Evolutionary conservation across 345 rosid genomes (phyloP).

Genomic region (Gossypium herbaceum): DNA sequence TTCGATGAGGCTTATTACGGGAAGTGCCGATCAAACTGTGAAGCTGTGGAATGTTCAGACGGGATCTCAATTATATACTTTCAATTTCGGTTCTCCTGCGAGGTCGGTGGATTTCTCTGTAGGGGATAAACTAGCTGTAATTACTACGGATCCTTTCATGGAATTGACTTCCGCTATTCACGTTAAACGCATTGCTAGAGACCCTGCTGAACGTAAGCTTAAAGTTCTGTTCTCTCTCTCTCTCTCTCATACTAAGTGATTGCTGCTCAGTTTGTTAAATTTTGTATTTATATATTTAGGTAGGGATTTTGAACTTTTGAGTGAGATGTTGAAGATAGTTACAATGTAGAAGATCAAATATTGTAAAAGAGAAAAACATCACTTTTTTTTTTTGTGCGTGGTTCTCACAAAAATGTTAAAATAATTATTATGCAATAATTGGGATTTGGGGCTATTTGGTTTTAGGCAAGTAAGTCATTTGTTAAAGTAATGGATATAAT

Average conservation of each 20-base stretch:
- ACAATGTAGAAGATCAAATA: neutral
- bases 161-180: constrained; percentile 80
- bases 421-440: neutral
- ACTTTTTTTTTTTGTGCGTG: neutral
- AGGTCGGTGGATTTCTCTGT: constrained; percentile 80
- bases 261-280: neutral
- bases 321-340: neutral
- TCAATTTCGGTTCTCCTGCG: constrained; percentile 78
- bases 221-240: neutral
- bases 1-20: constrained; percentile 66
- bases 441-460: neutral
- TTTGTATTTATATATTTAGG: neutral
- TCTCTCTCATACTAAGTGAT: neutral
- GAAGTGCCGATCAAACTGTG: constrained; percentile 89
- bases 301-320: neutral
- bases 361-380: neutral
- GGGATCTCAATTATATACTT: constrained; percentile 57
- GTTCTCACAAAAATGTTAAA: neutral
- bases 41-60: constrained; percentile 87
- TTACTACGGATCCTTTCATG: constrained; percentile 94
- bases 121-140: constrained; percentile 86
- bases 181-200: constrained; percentile 67
- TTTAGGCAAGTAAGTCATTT: neutral
- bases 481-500: neutral
- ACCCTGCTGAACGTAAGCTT: constrained; percentile 65